phyloP scores from a whole-genome alignment of 208 protist genomes.

The Ichthyophonus hoferi region DNA sequence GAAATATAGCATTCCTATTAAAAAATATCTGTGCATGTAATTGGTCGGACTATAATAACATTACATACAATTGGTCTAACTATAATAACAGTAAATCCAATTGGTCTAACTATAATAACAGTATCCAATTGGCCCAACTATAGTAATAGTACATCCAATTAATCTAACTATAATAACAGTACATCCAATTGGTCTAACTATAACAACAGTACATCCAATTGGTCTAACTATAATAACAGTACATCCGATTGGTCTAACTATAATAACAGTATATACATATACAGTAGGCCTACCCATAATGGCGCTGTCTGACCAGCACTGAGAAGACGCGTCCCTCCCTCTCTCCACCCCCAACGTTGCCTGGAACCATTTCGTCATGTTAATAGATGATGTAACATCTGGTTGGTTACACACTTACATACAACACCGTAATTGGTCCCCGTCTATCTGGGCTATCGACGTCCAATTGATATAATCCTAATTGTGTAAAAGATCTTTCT shows the following conservation, averaged over 20 bases:
- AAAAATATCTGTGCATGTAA: too few relatives aligned
- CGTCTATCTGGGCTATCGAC: too few relatives aligned
- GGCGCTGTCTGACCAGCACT: constrained; percentile 48
- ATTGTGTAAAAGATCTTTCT: too few relatives aligned
- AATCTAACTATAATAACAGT: not conserved
- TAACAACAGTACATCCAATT: not conserved
- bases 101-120: not conserved
- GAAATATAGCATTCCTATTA: too few relatives aligned
- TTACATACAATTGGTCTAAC: not conserved
- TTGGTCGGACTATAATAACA: not conserved
- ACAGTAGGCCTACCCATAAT: constrained; percentile 42
- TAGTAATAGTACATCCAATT: not conserved
- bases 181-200: not conserved
- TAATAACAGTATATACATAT: not conserved
- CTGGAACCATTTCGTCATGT: constrained; percentile 14
- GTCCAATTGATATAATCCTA: too few relatives aligned
- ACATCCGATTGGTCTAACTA: not conserved
- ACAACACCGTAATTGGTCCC: too few relatives aligned
- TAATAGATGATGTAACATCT: not conserved
- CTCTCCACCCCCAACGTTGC: constrained; percentile 63
- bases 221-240: not conserved
- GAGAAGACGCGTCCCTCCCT: constrained; percentile 60
- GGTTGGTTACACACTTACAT: too few relatives aligned
- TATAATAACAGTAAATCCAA: not conserved
- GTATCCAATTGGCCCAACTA: not conserved